Base-by-base conservation (phyloP, 2,329 filamentous ascomycete genomes). In the Dothistroma septosporum region DNA sequence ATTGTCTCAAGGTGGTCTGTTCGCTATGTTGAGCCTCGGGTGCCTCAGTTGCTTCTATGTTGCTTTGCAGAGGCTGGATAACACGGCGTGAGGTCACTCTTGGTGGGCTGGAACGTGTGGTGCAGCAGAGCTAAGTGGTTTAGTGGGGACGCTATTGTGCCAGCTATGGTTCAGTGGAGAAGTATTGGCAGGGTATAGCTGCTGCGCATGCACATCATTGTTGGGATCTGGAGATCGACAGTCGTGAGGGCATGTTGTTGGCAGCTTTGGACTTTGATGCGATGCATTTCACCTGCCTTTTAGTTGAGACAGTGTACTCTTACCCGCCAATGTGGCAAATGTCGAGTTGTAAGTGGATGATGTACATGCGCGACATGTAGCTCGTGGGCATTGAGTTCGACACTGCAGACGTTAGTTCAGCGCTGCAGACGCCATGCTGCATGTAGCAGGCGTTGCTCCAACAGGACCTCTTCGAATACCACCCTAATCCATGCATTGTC, bases 381-480 rank as follows among this genome's bases (percentile, higher is more conserved):
- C 50, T 35, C 50, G 50, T 53, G 50, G 47, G 50, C 7, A 53
- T 35, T 53, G 12, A 53, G 22, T 53, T 53, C 10, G 50, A 53
- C 35, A 35, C 50, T 53, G 50, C 50, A 32, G 50, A n/a, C 50
- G 16, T 35, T 32, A 53, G 50, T 35, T 53, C 31, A 12, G n/a
- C 28, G 31, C 31, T 35, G 50, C 50, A 53, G 50, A 31, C 50
- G 50, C 50, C 22, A 11, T 11, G 10, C 50, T 53, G 50, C n/a
- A 35, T 16, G 28, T 19, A 9, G 31, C 22, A 16, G 24, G 24
- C 6, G 14, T 11, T 22, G 48, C 14, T 28, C 24, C 50, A 53
- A 53, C 31, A 21, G 11, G 31, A 53, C 28, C 7, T 1, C 14
- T 32, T 53, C 1, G 12, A 16, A n/a, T 3, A 8, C 8, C 41